phyloP scores from a whole-genome alignment of 805 yeast species.

The Myxozyma udenii region DNA sequence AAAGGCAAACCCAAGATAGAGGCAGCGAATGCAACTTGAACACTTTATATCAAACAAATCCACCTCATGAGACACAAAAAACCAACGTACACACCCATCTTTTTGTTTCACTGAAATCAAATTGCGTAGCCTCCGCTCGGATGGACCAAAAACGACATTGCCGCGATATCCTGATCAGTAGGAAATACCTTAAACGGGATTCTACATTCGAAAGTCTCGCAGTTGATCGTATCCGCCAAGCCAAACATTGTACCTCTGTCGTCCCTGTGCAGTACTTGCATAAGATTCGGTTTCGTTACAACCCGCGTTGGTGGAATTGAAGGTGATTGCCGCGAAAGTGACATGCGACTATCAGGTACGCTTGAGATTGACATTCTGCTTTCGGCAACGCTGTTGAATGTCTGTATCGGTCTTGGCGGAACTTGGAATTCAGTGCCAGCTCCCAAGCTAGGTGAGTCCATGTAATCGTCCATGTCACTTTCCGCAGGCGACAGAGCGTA shows the following conservation, averaged over 20 bases:
- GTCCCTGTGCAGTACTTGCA: constrained; percentile 41
- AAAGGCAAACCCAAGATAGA: no score
- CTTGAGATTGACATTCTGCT: background rate
- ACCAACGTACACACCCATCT: no score
- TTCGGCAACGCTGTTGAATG: background rate
- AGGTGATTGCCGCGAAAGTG: no score
- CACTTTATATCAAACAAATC: no score
- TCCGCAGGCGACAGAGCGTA: background rate
- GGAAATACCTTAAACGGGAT: constrained; percentile 49
- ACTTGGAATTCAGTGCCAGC: background rate
- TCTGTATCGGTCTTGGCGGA: background rate
- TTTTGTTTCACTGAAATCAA: background rate
- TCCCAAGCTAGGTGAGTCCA: background rate
- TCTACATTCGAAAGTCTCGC: constrained; percentile 41
- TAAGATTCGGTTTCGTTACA: constrained; percentile 9
- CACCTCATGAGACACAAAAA: no score
- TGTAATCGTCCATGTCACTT: background rate
- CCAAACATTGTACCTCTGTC: constrained; percentile 21
- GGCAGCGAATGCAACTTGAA: no score
- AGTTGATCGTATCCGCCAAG: constrained; percentile 24
- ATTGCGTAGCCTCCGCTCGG: constrained; percentile 21
- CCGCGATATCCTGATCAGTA: constrained; percentile 48
- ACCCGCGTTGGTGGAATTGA: background rate
- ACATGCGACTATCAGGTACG: no score
- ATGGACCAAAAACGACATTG: constrained; percentile 33